Evolutionary conservation across 768 basidiomycete genomes (phyloP).

Genomic region (Tricholoma furcatifolium): DNA sequence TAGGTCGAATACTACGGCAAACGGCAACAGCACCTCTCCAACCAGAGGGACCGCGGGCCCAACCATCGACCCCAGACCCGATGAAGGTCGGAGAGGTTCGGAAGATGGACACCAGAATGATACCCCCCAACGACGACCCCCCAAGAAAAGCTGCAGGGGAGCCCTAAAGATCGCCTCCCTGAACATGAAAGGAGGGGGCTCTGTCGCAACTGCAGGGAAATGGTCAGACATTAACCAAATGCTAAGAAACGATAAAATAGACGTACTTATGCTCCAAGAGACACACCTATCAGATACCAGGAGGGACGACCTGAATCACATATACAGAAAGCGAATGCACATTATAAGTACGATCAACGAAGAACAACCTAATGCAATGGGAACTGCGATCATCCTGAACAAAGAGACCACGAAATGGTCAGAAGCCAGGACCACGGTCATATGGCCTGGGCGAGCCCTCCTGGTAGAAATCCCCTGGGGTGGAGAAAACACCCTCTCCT

Average conservation of each 20-base stretch:
- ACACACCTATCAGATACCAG: not conserved
- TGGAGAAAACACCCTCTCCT: not conserved
- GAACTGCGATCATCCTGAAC: no score
- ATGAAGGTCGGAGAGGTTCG: no score
- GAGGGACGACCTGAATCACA: not conserved
- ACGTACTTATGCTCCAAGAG: not conserved
- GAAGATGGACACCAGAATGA: no score
- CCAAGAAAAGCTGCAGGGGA: no score
- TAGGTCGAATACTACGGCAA: no score
- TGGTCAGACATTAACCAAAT: not conserved
- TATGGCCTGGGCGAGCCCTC: not conserved
- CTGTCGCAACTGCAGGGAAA: not conserved
- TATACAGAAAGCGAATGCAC: not conserved
- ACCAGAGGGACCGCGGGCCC: no score
- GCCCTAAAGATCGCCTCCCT: no score
- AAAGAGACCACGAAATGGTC: no score
- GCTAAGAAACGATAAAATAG: not conserved
- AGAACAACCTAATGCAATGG: not conserved
- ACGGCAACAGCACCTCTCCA: no score
- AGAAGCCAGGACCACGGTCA: not conserved
- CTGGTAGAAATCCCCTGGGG: not conserved
- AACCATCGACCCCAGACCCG: no score
- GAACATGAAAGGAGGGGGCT: not conserved
- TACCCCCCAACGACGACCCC: no score
- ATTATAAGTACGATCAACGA: not conserved